Base-by-base conservation (phyloP, 768 basidiomycete species). In the Boletus rex-veris region DNA sequence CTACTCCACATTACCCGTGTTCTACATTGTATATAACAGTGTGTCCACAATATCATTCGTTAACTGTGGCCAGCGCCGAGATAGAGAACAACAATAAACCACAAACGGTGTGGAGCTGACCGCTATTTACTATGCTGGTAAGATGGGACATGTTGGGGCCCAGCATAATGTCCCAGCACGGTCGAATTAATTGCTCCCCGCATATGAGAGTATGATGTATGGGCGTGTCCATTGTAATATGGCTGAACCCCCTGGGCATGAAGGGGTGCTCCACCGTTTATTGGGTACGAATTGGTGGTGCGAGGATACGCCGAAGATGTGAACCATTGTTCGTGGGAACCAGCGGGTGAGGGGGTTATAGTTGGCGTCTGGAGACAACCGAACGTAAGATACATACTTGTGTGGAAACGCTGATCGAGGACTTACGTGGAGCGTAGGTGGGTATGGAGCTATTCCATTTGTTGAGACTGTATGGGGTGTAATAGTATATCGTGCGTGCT, bases 51-150 rank as follows among this genome's bases (percentile, higher is more conserved):
- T n/a, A n/a, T 55, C 57, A 49, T 57, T 48, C 36, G 35, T 53
- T 35, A 49, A 39, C 40, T 37, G 44, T 5, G 37, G 16, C n/a
- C n/a, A n/a, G n/a, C n/a, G n/a, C n/a, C n/a, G n/a, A 39, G 19
- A 53, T 36, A 52, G 18, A 46, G 43, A 38, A 54, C 40, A 45
- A 14, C n/a, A 57, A 57, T 49, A 59, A 52, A 49, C 39, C 50
- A 42, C 37, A 33, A 31, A 26, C 18, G 14, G 50, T 21, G 18
- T 24, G 31, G 14, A 37, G 19, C 39, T 19, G 24, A 35, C 45
- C 33, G 12, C 49, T 68, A 71, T 60, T 63, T 61, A 57, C 56
- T 60, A 21, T 66, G 70, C 44, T 66, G 69, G 48, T 70, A 70
- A 40, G 67, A 58, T 38, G 66, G 50, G 19, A 68, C 46, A 16